These are phyloP conservation scores for Cyphellophora europaea DNA, from an alignment of 2,329 filamentous ascomycete species.

Conservation along the genomic window DNA sequence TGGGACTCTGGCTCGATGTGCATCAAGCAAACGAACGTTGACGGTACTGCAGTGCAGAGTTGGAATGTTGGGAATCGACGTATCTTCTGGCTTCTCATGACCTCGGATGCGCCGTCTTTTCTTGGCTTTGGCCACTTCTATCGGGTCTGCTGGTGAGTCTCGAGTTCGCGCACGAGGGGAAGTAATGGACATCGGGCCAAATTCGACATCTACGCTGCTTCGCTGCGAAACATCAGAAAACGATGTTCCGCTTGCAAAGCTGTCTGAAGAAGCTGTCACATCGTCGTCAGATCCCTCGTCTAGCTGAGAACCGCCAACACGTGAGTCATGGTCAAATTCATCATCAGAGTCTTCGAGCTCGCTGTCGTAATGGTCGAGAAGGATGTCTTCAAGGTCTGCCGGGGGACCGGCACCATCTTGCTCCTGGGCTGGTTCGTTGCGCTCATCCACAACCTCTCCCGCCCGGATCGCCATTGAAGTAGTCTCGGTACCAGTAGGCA, in stretches of 20 bases:
- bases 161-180: not conserved
- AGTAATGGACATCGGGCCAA: not conserved
- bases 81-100: not conserved
- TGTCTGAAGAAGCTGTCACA: not conserved
- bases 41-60: conserved; percentile 16
- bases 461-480: no score
- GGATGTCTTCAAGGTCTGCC: not conserved
- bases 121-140: not conserved
- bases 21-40: conserved; percentile 15
- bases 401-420: no score
- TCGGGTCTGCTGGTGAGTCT: not conserved
- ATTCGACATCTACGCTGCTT: conserved; percentile 2
- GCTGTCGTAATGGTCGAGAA: conserved; percentile 1
- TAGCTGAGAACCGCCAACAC: no score
- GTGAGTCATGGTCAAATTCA: not conserved
- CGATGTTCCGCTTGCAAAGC: conserved; percentile 1
- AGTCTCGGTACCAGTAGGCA: no score
- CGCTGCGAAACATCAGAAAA: conserved; percentile 1
- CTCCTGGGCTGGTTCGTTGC: no score
- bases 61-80: conserved; percentile 11
- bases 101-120: not conserved
- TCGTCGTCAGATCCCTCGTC: not conserved
- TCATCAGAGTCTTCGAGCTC: not conserved
- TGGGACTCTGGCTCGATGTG: conserved; percentile 11
- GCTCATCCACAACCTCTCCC: no score